Evolutionary conservation across 176 grass and related monocot genomes (phyloP).

Genomic region (Oryza coarctata): DNA sequence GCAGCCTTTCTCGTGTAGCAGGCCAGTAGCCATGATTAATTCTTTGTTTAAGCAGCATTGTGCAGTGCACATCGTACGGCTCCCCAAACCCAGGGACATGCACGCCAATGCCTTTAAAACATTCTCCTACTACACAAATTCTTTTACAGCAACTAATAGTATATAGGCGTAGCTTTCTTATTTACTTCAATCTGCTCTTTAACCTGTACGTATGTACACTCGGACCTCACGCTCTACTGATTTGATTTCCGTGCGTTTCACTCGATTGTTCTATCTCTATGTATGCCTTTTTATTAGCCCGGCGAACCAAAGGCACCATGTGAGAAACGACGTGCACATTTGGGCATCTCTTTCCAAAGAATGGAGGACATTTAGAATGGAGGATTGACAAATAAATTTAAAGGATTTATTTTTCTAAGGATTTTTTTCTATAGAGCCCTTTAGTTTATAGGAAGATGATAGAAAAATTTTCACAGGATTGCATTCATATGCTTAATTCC

Average conservation of each 20-base stretch:
- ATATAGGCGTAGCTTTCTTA: not conserved
- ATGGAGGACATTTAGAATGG: no score
- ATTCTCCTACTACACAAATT: slow-evolving; percentile 17
- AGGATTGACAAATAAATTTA: no score
- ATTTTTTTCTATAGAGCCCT: no score
- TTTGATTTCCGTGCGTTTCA: slow-evolving; percentile 5
- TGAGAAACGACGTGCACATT: slow-evolving; percentile 10
- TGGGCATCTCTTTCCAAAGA: slow-evolving; percentile 25
- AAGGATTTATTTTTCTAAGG: no score
- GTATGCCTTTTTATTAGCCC: not conserved
- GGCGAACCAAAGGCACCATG: not conserved
- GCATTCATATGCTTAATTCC: no score
- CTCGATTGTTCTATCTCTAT: not conserved
- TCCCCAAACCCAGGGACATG: not conserved
- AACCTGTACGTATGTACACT: not conserved
- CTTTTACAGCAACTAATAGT: not conserved
- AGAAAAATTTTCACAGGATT: no score
- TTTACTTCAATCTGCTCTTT: slow-evolving; percentile 4
- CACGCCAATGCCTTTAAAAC: not conserved
- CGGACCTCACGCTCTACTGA: not conserved
- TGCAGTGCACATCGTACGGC: slow-evolving; percentile 5
- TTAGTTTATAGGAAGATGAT: no score
- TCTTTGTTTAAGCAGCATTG: slow-evolving; percentile 22
- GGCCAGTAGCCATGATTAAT: slow-evolving; percentile 36
- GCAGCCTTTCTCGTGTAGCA: slow-evolving; percentile 32